A percentile compares a stretch with the other conserved stretches of the same genome.
phyloP scores from a whole-genome alignment of 257 asterid species.

The Cordia subcordata region DNA sequence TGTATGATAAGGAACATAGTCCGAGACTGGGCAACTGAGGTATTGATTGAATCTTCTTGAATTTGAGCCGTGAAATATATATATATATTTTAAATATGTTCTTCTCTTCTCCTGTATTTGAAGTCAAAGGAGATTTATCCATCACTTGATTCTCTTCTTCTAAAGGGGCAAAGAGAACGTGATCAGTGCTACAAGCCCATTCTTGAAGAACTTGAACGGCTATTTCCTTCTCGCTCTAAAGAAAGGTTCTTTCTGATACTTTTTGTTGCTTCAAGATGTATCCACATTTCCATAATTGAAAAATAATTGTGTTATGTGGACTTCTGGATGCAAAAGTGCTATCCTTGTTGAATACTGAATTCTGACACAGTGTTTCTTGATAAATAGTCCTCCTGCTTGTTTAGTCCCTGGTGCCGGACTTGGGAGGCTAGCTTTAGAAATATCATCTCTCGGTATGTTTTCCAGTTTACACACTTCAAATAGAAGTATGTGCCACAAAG shows the following conservation, averaged over 20 bases:
- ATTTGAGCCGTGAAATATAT: slow-evolving; percentile 13
- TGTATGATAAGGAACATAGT: slow-evolving; percentile 92
- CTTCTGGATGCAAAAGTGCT: slow-evolving; percentile 3
- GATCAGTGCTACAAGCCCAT: slow-evolving; percentile 92
- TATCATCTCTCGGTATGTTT: slow-evolving; percentile 77
- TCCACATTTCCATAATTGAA: background rate
- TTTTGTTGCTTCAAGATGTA: background rate
- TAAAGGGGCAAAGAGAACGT: slow-evolving; percentile 86
- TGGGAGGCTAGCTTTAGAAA: slow-evolving; percentile 95
- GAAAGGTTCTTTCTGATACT: slow-evolving; percentile 37
- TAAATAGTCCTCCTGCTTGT: slow-evolving; percentile 77
- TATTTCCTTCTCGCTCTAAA: slow-evolving; percentile 60
- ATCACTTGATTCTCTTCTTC: slow-evolving; percentile 4
- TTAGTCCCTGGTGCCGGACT: slow-evolving; percentile 99
- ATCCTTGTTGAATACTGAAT: slow-evolving; percentile 18
- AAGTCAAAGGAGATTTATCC: background rate
- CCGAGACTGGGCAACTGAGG: slow-evolving; percentile 99
- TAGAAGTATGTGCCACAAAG: slow-evolving; percentile 5
- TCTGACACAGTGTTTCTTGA: slow-evolving; percentile 24
- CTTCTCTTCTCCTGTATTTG: background rate
- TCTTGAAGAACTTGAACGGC: slow-evolving; percentile 68
- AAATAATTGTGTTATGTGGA: background rate
- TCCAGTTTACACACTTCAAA: background rate
- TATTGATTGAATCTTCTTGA: slow-evolving; percentile 20
- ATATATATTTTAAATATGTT: too few relatives aligned